Evolutionary conservation across 2,329 filamentous ascomycete genomes (phyloP), one percentile per base, ranked within the genome.

Genomic region (Cladosporium oxysporum): DNA sequence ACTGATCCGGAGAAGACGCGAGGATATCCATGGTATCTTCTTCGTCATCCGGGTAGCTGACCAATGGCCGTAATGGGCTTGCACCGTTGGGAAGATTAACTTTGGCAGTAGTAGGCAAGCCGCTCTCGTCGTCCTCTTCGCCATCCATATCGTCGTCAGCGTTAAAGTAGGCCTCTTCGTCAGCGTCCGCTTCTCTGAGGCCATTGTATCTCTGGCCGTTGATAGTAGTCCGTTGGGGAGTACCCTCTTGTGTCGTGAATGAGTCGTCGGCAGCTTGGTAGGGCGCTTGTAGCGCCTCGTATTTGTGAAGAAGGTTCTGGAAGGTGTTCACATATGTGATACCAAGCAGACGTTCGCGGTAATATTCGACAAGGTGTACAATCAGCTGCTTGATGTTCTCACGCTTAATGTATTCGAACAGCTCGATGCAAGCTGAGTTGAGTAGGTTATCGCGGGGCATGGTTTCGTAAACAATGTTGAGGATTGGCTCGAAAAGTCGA

Each of bases 161-260:
- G 73, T 96, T 94, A 85, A 96, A 98, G 78, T 98, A 99, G 52
- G 94, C 92, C 73, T 97, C 94, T 76, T 97, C 92, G 12, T 90
- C 88, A 6, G 89, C 85, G 75, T 97, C 94, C 74, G 93, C 85
- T 62, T 96, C 93, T 74, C 92, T 92, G 76, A 96, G 85, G 53
- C 87, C 88, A 77, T 90, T 71, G 68, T 75, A 90, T 68, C 87
- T 79, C 66, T 81, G 83, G 35, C 84, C 84, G 67, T 87, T 88
- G 64, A 85, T 76, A 44, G 81, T 62, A 5, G 52, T 55, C 76
- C 79, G 66, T 80, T 78, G 44, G 79, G 78, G 76, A 11, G 77
- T 78, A 31, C 72, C 88, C 66, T 89, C 87, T 65, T 94, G 90
- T 62, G 89, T 83, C 69, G 90, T 92, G 66, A 91, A 90, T 8